A percentile compares a stretch with the other conserved stretches of the same genome.
Evolutionary conservation across 306 rosid species (phyloP).

Genomic region (Prosopis cineraria): DNA sequence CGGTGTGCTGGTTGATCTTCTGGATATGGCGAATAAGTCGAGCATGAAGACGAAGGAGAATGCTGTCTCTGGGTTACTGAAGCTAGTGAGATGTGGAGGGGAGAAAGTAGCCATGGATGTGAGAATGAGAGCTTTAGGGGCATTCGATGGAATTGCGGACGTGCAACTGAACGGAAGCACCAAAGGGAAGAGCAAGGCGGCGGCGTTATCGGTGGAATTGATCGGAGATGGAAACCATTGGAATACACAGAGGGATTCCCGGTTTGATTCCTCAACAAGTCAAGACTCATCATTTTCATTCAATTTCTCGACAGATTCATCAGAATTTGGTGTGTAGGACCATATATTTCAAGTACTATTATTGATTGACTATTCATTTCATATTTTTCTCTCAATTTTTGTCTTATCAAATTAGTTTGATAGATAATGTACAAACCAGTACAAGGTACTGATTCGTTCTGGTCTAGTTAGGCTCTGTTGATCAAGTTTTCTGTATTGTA

Average conservation of each 20-base stretch:
- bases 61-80: slow-evolving; percentile 64
- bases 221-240: slow-evolving; percentile 33
- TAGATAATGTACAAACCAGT: slow-evolving; percentile 35
- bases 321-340: not conserved
- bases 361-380: not conserved
- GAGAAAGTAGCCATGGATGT: slow-evolving; percentile 41
- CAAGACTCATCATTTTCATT: slow-evolving; percentile 31
- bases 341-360: not conserved
- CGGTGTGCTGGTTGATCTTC: slow-evolving; percentile 49
- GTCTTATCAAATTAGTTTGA: not conserved
- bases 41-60: slow-evolving; percentile 72
- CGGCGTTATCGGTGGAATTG: slow-evolving; percentile 49
- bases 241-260: slow-evolving; percentile 27
- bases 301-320: not conserved
- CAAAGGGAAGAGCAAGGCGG: slow-evolving; percentile 65
- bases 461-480: slow-evolving; percentile 27
- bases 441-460: slow-evolving; percentile 16
- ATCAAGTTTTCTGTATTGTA: slow-evolving; percentile 35
- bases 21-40: slow-evolving; percentile 53
- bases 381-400: not conserved
- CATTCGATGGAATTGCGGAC: slow-evolving; percentile 49
- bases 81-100: slow-evolving; percentile 48
- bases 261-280: slow-evolving; percentile 47
- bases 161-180: slow-evolving; percentile 58
- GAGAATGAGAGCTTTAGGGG: slow-evolving; percentile 33